Base-by-base conservation (phyloP, 805 yeast species). In the Lipomyces starkeyi region DNA sequence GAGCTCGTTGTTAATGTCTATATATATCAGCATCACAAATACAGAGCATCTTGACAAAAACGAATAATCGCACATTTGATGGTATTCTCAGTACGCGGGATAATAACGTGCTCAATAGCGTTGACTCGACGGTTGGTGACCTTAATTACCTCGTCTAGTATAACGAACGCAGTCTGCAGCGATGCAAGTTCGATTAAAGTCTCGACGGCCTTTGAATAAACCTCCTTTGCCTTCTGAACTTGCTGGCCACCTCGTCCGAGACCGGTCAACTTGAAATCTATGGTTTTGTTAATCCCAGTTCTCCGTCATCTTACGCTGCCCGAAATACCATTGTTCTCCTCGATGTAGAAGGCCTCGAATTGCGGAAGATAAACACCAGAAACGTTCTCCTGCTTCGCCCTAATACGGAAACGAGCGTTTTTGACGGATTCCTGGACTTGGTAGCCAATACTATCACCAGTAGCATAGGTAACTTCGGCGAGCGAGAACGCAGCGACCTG, bases 221-320 rank as follows among this genome's bases (percentile, higher is more conserved):
- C 97, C 73, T 86, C 86, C 80, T 93, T 93, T 66, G 98, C 98
- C 79, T 89, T 90, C 80, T 91, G 97, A 64, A 94, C 97, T 79
- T 94, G 98, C 80, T 94, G 98, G 72, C 99, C 98, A 80, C 99
- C 99, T 79, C 98, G 86, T 62, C 99, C 99, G 73, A 94, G 84
- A 74, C 99, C 99, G 4, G 98, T 94, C 87, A 94, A 83, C 79
- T 91, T 91, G 84, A 94, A 94, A 77, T 95, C 99, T 63, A 53
- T n/a, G 17, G 8, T 5, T 14, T 0, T 25, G n/a, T 25, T 53
- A 25, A 53, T 20, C 35, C 13, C 14, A 13, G 20, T 13, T 22
- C 56, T 8, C 29, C 56, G 29, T 14, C 3, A 14, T 7, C 7
- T 9, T 11, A 5, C 17, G 8, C 43, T 25, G 14, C 56, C 29